Base-by-base conservation (phyloP, 306 rosid genomes). In the Cucurbita argyrosperma region DNA sequence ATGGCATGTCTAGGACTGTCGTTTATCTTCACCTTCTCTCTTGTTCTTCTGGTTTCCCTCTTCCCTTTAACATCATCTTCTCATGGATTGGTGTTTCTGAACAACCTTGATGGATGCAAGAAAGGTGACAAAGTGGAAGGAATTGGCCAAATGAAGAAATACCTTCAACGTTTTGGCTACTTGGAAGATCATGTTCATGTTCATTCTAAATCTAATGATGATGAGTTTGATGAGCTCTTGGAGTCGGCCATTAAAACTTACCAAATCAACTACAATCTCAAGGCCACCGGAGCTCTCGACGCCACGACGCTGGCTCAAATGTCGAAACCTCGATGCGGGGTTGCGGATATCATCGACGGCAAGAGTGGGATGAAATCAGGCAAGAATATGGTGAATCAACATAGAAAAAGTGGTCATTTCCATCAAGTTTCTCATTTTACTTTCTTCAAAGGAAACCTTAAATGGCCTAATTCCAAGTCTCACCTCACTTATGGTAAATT, bases 221-320 rank as follows among this genome's bases (percentile, higher is more conserved):
- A 77, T 8, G 66, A 16, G 8, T 81, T 64, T 9, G 84, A 81
- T 12, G 73, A 77, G 19, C 11, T 21, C n/a, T 37, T 81, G 18
- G 79, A 81, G 56, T 49, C 65, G 0, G 81, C 84, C 53, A 53
- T 77, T 42, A 65, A 81, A 71, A 54, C 84, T 15, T 77, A 81
- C 79, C 84, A 77, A 13, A 26, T 54, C 38, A 56, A 68, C 47
- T 77, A 65, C 68, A 68, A 67, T 18, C 71, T 81, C 18, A 51
- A 77, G 38, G 80, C 51, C 52, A 72, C 81, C 1, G 79, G 84
- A n/a, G 30, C 64, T 58, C 43, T 77, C 19, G 76, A 81, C 40
- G 2, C 67, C 19, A 18, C 16, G n/a, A 80, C 80, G 4, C 13
- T 18, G 5, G 59, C 52, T 8, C 57, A 30, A 5, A 80, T 80